Percentiles rank a stretch among this genome's conserved stretches.
These are phyloP conservation scores for Penicillium freii DNA, from an alignment of 2,329 filamentous ascomycete species.

Conservation along the genomic window DNA sequence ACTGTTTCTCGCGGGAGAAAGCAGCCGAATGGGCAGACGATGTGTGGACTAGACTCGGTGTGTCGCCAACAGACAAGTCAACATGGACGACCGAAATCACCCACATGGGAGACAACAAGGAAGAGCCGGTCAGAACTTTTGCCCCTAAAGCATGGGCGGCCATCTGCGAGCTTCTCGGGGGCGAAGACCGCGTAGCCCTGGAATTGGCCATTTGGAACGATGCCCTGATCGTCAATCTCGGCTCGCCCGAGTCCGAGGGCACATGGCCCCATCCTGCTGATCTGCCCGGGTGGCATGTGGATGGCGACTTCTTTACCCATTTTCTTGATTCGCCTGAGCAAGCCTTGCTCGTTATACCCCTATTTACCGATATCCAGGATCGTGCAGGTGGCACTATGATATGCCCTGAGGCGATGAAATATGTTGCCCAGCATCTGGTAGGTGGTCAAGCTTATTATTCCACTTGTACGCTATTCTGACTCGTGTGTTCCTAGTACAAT, in stretches of 20 bases:
- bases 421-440: slow-evolving; percentile 57
- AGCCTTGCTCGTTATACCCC: slow-evolving; percentile 64
- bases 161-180: slow-evolving; percentile 65
- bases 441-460: not conserved
- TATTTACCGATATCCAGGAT: slow-evolving; percentile 63
- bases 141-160: slow-evolving; percentile 66
- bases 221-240: slow-evolving; percentile 68
- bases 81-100: slow-evolving; percentile 64
- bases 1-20: slow-evolving; percentile 53
- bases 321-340: slow-evolving; percentile 71
- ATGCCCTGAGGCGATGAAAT: slow-evolving; percentile 58
- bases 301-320: slow-evolving; percentile 71
- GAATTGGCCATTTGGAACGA: slow-evolving; percentile 61
- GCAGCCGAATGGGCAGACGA: slow-evolving; percentile 49
- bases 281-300: slow-evolving; percentile 65
- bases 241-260: slow-evolving; percentile 54
- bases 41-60: slow-evolving; percentile 65
- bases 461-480: not conserved
- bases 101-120: slow-evolving; percentile 64
- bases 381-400: slow-evolving; percentile 65
- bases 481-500: slow-evolving; percentile 40
- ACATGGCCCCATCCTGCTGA: slow-evolving; percentile 51
- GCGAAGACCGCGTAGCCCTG: slow-evolving; percentile 54
- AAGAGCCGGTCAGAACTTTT: slow-evolving; percentile 55
- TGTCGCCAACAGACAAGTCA: slow-evolving; percentile 60